Percentiles rank a stretch among this genome's conserved stretches.
phyloP scores from a whole-genome alignment of 257 asterid genomes.

The Coffea eugenioides region DNA sequence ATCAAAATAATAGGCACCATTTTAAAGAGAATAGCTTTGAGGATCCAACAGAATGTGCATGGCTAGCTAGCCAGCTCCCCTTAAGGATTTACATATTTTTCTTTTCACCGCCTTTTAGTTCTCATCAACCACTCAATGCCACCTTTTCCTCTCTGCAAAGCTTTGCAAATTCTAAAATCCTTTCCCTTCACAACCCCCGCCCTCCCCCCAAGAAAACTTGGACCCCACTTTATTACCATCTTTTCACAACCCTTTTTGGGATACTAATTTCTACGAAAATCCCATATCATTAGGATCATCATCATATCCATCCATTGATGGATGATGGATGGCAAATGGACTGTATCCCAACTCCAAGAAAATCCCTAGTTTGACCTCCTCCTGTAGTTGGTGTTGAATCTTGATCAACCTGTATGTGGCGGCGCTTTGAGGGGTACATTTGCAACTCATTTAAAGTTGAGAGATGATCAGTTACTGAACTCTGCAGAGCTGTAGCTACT shows the following conservation, averaged over 20 bases:
- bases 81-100: neutral
- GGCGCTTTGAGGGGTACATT: slow-evolving; percentile 58
- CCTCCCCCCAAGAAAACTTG: neutral
- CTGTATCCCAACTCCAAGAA: slow-evolving; percentile 87
- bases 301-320: slow-evolving; percentile 83
- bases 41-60: slow-evolving; percentile 69
- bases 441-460: slow-evolving; percentile 40
- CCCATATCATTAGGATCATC: neutral
- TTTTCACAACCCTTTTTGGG: slow-evolving; percentile 6
- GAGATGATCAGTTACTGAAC: slow-evolving; percentile 34
- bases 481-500: slow-evolving; percentile 42
- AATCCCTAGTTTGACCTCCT: slow-evolving; percentile 85
- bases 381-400: slow-evolving; percentile 8
- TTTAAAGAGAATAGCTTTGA: slow-evolving; percentile 43
- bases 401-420: slow-evolving; percentile 38
- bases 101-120: slow-evolving; percentile 35
- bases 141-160: slow-evolving; percentile 54
- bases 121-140: slow-evolving; percentile 46
- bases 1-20: slow-evolving; percentile 32
- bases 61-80: slow-evolving; percentile 25
- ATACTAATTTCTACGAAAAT: neutral
- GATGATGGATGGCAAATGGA: slow-evolving; percentile 77
- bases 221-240: slow-evolving; percentile 34
- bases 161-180: slow-evolving; percentile 38
- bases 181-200: neutral